phyloP scores from a whole-genome alignment of 768 basidiomycete genomes.

The Neoboletus magnificus region DNA sequence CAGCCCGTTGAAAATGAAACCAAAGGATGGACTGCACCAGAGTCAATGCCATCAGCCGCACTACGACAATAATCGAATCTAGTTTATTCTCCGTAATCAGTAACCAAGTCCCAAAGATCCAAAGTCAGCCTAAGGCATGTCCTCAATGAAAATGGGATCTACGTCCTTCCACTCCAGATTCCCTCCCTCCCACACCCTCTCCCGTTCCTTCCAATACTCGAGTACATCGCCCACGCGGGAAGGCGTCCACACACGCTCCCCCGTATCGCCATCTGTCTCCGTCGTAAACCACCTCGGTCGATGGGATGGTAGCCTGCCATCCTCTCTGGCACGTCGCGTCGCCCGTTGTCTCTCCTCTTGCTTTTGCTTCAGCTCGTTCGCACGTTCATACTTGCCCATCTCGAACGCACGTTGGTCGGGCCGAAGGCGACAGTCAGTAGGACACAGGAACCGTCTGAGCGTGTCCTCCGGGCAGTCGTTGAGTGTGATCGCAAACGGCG shows the following conservation, averaged over 20 bases:
- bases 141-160: constrained; percentile 79
- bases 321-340: constrained; percentile 72
- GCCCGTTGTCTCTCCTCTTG: constrained; percentile 81
- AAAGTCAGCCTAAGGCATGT: constrained; percentile 26
- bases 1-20: neutral
- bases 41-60: neutral
- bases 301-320: constrained; percentile 68
- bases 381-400: constrained; percentile 77
- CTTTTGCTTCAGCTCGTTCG: constrained; percentile 71
- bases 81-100: constrained; percentile 3
- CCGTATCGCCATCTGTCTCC: constrained; percentile 82
- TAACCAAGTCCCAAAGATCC: neutral
- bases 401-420: constrained; percentile 97
- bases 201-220: constrained; percentile 85
- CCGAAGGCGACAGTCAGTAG: constrained; percentile 89
- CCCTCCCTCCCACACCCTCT: constrained; percentile 50
- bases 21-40: neutral
- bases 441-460: constrained; percentile 69
- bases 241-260: constrained; percentile 86
- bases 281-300: constrained; percentile 84
- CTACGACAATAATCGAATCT: neutral
- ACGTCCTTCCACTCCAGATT: constrained; percentile 63
- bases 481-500: constrained; percentile 88
- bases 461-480: constrained; percentile 80
- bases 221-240: constrained; percentile 47